phyloP scores from a whole-genome alignment of 139 green algal genomes.

The Auxenochlorella protothecoides region DNA sequence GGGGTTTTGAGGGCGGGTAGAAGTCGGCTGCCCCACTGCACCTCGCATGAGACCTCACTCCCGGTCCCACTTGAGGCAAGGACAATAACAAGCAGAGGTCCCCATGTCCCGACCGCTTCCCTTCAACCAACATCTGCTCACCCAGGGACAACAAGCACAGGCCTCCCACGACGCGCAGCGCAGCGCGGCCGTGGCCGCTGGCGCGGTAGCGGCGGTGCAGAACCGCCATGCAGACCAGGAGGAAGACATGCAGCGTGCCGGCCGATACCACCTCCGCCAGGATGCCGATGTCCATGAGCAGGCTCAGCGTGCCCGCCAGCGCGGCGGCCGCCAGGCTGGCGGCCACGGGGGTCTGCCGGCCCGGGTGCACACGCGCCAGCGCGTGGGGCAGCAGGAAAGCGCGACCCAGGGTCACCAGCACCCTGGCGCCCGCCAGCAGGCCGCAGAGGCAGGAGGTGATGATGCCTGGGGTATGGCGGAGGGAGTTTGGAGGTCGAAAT shows the following conservation, averaged over 20 bases:
- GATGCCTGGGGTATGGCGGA: constrained; percentile 40
- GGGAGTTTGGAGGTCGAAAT: too few species aligned
- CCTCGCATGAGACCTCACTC: too few species aligned
- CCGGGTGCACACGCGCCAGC: constrained; percentile 44
- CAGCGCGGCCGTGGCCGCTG: too few species aligned
- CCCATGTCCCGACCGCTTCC: too few species aligned
- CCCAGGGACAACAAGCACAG: too few species aligned
- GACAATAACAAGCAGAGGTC: too few species aligned
- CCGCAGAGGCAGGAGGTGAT: constrained; percentile 49
- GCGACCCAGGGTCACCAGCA: constrained; percentile 69
- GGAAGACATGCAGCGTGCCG: constrained; percentile 78
- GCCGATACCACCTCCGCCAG: constrained; percentile 69
- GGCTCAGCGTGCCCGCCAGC: constrained; percentile 36
- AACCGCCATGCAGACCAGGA: constrained; percentile 42
- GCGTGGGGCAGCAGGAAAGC: constrained; percentile 56
- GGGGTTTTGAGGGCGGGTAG: too few species aligned
- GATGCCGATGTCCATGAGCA: constrained; percentile 69
- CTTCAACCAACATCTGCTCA: too few species aligned
- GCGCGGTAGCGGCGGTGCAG: constrained; percentile 34
- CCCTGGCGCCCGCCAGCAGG: constrained; percentile 64
- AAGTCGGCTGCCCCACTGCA: too few species aligned
- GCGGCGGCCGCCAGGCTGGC: constrained; percentile 37
- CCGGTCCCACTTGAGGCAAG: too few species aligned
- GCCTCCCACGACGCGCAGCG: too few species aligned
- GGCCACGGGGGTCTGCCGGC: constrained; percentile 39